Evolutionary conservation across 176 grass and related monocot genomes (phyloP).

Genomic region (Thinopyrum elongatum): DNA sequence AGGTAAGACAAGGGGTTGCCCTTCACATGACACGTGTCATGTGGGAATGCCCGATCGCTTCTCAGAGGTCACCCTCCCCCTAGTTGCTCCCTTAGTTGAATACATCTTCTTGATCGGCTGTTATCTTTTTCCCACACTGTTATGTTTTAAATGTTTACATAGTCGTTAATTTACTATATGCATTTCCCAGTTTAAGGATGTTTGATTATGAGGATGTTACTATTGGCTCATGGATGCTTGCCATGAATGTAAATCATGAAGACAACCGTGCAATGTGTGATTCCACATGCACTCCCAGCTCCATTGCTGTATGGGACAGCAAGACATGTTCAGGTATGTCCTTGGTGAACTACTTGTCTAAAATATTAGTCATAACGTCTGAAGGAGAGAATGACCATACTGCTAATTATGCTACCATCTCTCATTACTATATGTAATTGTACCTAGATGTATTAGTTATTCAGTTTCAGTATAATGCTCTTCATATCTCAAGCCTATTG

Average conservation of each 20-base stretch:
- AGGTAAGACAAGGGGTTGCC: background rate
- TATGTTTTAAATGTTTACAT: background rate
- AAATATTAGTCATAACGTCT: background rate
- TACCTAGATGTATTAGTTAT: slow-evolving; percentile 8
- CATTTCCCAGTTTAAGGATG: slow-evolving; percentile 82
- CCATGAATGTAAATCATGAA: slow-evolving; percentile 98
- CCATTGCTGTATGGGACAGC: slow-evolving; percentile 94
- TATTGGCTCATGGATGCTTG: slow-evolving; percentile 88
- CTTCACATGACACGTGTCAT: background rate
- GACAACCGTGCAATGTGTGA: slow-evolving; percentile 77
- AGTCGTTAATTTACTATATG: background rate
- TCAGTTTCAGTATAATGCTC: background rate
- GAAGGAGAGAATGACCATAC: background rate
- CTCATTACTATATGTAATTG: background rate
- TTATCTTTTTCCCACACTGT: background rate
- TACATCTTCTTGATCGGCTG: background rate
- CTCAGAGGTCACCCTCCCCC: background rate
- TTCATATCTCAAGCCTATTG: background rate
- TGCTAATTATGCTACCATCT: background rate
- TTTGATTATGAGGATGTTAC: slow-evolving; percentile 96
- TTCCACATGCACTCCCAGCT: slow-evolving; percentile 52
- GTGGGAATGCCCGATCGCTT: background rate
- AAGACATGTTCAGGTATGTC: slow-evolving; percentile 84
- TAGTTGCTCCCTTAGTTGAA: background rate
- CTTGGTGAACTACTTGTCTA: background rate